These are phyloP conservation scores for Lunularia cruciata DNA, from an alignment of 225 moss, liverwort and hornwort genomes.

Conservation along the genomic window DNA sequence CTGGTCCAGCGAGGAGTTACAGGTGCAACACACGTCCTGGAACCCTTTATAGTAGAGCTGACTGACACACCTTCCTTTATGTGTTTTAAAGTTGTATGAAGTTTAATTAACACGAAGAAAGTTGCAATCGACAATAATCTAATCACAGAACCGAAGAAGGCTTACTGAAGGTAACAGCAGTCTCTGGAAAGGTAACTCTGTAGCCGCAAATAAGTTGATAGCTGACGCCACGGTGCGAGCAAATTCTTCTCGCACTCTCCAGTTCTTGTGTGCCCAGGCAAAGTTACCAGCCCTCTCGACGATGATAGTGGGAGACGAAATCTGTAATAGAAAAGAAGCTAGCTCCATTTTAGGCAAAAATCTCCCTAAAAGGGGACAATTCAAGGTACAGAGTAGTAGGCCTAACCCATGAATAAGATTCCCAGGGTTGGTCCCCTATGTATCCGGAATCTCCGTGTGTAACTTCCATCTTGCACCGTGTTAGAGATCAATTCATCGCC, in stretches of 20 bases:
- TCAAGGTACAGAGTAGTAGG: too few species aligned
- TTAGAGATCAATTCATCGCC: too few species aligned
- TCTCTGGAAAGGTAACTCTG: slow-evolving; percentile 90
- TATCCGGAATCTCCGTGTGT: too few species aligned
- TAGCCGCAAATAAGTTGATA: slow-evolving; percentile 86
- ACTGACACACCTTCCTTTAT: neutral
- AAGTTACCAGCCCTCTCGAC: slow-evolving; percentile 85
- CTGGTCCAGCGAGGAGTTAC: neutral
- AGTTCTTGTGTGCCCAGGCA: slow-evolving; percentile 87
- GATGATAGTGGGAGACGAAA: slow-evolving; percentile 86
- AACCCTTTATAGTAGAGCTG: too few species aligned
- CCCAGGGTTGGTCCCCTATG: too few species aligned
- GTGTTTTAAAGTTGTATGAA: neutral
- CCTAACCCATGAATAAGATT: too few species aligned
- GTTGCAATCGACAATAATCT: neutral
- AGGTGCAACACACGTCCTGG: too few species aligned
- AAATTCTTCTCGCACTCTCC: slow-evolving; percentile 98
- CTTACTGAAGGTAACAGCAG: slow-evolving; percentile 85
- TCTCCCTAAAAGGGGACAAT: too few species aligned
- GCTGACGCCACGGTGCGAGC: slow-evolving; percentile 94
- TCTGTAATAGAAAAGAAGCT: slow-evolving; percentile 37
- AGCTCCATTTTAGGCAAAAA: too few species aligned
- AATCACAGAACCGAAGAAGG: neutral
- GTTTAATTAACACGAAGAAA: neutral
- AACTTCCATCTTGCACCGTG: too few species aligned